Conservation (phyloP, 1,284 basidiomycete species). For the Ustilago trichophora region DNA sequence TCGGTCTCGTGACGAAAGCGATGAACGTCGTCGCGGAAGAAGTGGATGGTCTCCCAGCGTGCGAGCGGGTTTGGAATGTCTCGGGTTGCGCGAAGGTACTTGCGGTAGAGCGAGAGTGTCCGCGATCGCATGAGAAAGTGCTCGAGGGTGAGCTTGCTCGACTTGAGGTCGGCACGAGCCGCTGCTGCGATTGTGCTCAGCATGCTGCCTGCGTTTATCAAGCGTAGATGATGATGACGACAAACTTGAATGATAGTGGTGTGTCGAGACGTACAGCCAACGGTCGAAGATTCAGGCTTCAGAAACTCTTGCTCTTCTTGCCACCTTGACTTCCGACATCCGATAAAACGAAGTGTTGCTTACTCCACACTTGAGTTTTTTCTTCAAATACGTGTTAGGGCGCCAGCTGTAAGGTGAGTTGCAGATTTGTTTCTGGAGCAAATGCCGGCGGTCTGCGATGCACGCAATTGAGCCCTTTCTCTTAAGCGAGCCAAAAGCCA, state of each 20-base stretch:
- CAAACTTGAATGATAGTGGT: no score
- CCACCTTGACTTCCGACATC: slow-evolving; percentile 14
- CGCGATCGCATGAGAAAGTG: slow-evolving; percentile 50
- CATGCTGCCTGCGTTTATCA: slow-evolving; percentile 2
- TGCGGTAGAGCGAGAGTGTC: slow-evolving; percentile 50
- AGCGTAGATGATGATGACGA: no score
- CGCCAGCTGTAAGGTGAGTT: no score
- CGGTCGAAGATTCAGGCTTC: background rate
- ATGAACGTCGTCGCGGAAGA: slow-evolving; percentile 45
- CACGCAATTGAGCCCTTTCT: no score
- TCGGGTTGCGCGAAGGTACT: slow-evolving; percentile 51
- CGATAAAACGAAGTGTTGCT: slow-evolving; percentile 1
- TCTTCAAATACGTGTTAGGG: background rate
- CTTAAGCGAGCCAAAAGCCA: no score
- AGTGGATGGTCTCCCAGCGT: slow-evolving; percentile 56
- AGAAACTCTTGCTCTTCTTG: slow-evolving; percentile 6
- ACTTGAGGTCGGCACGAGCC: slow-evolving; percentile 31
- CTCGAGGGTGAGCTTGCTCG: slow-evolving; percentile 48
- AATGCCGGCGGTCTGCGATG: background rate
- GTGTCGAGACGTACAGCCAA: no score
- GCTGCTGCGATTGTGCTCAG: slow-evolving; percentile 7
- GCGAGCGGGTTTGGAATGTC: slow-evolving; percentile 57
- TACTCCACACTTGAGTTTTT: slow-evolving; percentile 2
- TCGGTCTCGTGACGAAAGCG: slow-evolving; percentile 36
- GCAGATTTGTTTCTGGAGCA: background rate